Conservation (phyloP, 306 rosid species). For the Arachis hypogaea region DNA sequence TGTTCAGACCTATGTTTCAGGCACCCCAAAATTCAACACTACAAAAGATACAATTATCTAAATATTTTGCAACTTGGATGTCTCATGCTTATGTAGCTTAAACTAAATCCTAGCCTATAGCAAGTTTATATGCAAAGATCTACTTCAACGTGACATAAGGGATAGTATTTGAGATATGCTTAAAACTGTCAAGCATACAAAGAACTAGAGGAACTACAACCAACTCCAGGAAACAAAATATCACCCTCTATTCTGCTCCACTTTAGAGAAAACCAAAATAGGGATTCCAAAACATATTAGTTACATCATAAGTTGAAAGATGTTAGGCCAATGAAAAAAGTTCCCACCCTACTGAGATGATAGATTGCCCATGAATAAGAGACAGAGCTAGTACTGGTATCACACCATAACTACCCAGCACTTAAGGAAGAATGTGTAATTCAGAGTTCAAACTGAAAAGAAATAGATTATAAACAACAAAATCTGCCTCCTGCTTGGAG, state of each 20-base stretch:
- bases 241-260: constrained; percentile 6
- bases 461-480: neutral
- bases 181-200: constrained; percentile 6
- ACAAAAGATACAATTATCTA: neutral
- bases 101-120: neutral
- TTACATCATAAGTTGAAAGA: constrained; percentile 3
- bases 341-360: neutral
- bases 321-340: neutral
- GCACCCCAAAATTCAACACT: constrained; percentile 1
- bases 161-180: neutral
- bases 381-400: neutral
- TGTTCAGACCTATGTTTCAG: neutral
- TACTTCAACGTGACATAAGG: constrained; percentile 10
- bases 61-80: neutral
- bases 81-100: neutral
- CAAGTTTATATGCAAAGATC: neutral
- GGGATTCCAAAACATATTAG: constrained; percentile 16
- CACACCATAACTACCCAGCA: constrained; percentile 1
- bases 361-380: neutral
- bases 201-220: constrained; percentile 8
- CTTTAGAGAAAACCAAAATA: neutral
- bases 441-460: neutral
- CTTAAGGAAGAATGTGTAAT: neutral
- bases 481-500: constrained; percentile 19
- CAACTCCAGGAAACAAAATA: neutral